Base-by-base conservation (phyloP, 345 rosid genomes). In the Bruguiera gymnorhiza region DNA sequence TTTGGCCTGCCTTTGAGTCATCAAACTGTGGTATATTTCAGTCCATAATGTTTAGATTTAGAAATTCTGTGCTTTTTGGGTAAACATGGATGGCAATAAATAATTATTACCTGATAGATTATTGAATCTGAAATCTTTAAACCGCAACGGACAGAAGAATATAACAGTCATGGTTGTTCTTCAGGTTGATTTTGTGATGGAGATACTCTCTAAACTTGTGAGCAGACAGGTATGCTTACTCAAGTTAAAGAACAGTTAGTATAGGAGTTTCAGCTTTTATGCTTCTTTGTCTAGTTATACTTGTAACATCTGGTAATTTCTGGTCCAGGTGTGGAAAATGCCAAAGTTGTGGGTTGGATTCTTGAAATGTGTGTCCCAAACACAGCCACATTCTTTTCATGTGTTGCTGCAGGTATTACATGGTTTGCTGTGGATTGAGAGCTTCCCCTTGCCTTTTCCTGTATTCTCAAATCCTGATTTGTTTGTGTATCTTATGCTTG, bases 281-380 rank as follows among this genome's bases (percentile, higher is more conserved):
- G 29, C 31, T 58, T 67, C 36, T 19, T 34, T 2, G 2, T 7
- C 9, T 23, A 50, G n/a, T 21, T 29, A 13, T 10, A 62, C 64
- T 63, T 24, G 31, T 39, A 9, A 62, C 27, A 57, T 34, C 19
- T 51, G 13, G 62, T 23, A 70, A 46, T 61, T 57, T 67, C 69
- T 63, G 62, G 52, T 73, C 69, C 82, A 92, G 99, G 80, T 92
- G 46, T 95, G 99, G 99, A 95, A 87, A 81, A 86, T 92, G 86
- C 99, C 99, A 39, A 95, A 95, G 82, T 70, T 95, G 75, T 95
- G 97, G 96, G 97, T 89, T 73, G 97, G 99, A 69, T 95, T 95
- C 81, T 77, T 92, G 85, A 95, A 95, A 82, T 95, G 97, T 61
- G 92, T 88, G 39, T 85, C 96, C 77, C 99, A 92, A 78, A 95